These are phyloP conservation scores for Epichloe bromicola DNA, from an alignment of 2,329 filamentous ascomycete genomes.

Conservation along the genomic window DNA sequence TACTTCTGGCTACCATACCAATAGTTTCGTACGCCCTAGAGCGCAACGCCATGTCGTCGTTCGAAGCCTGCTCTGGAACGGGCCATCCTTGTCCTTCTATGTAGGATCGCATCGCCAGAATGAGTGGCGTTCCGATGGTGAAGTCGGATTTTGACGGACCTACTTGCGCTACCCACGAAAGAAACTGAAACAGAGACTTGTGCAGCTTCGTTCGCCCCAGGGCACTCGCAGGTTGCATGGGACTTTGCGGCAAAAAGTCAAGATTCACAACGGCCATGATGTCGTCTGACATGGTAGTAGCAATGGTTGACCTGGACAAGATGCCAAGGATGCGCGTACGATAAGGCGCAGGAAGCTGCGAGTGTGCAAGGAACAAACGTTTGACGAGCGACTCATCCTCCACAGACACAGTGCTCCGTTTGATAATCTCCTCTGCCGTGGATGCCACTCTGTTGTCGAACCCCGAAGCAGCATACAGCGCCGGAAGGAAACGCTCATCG, in stretches of 20 bases:
- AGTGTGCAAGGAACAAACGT: conserved; percentile 60
- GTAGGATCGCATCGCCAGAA: conserved; percentile 57
- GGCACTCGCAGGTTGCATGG: conserved; percentile 32
- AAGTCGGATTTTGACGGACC: conserved; percentile 47
- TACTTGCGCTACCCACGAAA: conserved; percentile 74
- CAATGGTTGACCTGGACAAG: conserved; percentile 62
- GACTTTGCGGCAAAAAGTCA: conserved; percentile 35
- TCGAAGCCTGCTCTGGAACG: conserved; percentile 40
- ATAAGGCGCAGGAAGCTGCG: conserved; percentile 56
- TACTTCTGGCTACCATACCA: conserved; percentile 60
- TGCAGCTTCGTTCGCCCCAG: conserved; percentile 70
- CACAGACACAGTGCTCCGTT: conserved; percentile 61
- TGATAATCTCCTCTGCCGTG: conserved; percentile 82
- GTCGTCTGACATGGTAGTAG: conserved; percentile 54
- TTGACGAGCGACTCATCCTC: conserved; percentile 54
- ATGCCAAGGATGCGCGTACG: conserved; percentile 65
- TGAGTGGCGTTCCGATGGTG: conserved; percentile 53
- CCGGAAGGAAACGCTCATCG: conserved; percentile 68
- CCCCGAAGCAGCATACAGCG: conserved; percentile 72
- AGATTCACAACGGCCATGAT: conserved; percentile 59
- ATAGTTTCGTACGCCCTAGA: conserved; percentile 84
- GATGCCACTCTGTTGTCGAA: conserved; percentile 67
- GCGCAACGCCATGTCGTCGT: conserved; percentile 53
- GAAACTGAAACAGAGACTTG: conserved; percentile 70
- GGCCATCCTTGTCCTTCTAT: conserved; percentile 80